Evolutionary conservation across 306 rosid species (phyloP).

Genomic region (Inga laurina): DNA sequence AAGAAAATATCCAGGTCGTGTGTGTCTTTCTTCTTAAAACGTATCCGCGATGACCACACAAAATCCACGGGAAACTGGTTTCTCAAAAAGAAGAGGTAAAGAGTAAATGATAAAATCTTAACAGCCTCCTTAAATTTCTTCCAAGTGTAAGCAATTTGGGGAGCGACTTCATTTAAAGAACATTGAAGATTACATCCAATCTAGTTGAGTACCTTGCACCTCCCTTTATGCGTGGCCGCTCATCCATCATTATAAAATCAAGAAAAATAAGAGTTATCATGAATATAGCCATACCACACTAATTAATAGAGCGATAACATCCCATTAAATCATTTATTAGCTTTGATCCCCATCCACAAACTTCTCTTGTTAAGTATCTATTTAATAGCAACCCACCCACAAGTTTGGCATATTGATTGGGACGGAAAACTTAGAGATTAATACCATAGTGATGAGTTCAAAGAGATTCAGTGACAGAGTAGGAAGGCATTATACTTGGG

Average conservation of each 20-base stretch:
- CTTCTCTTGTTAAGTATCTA: not conserved
- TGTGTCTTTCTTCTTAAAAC: not conserved
- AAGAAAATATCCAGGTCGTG: not conserved
- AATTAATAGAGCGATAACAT: not conserved
- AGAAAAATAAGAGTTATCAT: constrained; percentile 12
- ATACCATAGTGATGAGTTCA: too few species aligned
- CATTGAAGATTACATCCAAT: constrained; percentile 27
- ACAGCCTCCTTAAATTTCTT: not conserved
- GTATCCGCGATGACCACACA: not conserved
- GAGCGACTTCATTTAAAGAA: not conserved
- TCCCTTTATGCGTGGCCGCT: constrained; percentile 31
- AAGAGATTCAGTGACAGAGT: too few species aligned
- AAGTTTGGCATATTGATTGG: constrained; percentile 3
- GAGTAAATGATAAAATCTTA: not conserved
- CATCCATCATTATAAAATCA: constrained; percentile 32
- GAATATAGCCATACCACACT: not conserved
- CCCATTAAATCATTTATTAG: constrained; percentile 34
- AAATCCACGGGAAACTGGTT: not conserved
- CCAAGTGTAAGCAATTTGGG: not conserved
- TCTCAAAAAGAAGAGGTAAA: not conserved
- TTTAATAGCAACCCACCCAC: constrained; percentile 17
- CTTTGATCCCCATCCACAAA: constrained; percentile 33
- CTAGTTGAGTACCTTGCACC: constrained; percentile 15
- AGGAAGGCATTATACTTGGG: not conserved
- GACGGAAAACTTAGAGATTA: not conserved